Base-by-base conservation (phyloP, 441 rosid genomes). In the Erodium trifolium region DNA sequence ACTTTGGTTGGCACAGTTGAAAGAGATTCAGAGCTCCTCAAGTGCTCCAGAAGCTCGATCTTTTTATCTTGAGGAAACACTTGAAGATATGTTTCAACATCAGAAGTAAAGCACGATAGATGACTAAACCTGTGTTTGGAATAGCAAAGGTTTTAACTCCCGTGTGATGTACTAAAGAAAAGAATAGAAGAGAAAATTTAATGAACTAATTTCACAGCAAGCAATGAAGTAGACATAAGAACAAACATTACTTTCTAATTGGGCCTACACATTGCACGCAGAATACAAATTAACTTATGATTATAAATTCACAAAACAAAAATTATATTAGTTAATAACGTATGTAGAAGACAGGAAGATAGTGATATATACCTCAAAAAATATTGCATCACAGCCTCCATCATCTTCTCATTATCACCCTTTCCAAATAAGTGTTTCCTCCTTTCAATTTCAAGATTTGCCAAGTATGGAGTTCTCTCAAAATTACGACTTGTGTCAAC, bases 21-120 rank as follows among this genome's bases (percentile, higher is more conserved):
- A 70, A 51, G 34, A 47, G 83, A 69, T 59, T 71, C 77, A 17
- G 78, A 70, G 75, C 68, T 83, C 77, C 80, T 75, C 73, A 91
- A 67, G 74, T 79, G 90, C 76, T 78, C 84, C 71, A 86, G 77
- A 79, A 91, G 82, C 68, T 88, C 89, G 41, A 66, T 73, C 80
- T 81, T 86, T 77, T 83, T 80, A 60, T 82, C 83, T 23, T 81
- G 74, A 73, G 95, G 65, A 75, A 95, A 80, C 66, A 87, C 90
- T 77, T 83, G 85, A 82, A 92, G 83, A 79, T 77, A 89, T 70
- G 76, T 78, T 80, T 89, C 96, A 63, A 91, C 77, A 75, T 91
- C 99, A 60, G 97, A 86, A 73, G 91, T 76, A 83, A 82, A 92
- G 82, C 96, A 92, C 51, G 96, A 92, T 73, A 91, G 78, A 82